Evolutionary conservation across 768 basidiomycete genomes (phyloP).

Genomic region (Rubroboletus satanas): DNA sequence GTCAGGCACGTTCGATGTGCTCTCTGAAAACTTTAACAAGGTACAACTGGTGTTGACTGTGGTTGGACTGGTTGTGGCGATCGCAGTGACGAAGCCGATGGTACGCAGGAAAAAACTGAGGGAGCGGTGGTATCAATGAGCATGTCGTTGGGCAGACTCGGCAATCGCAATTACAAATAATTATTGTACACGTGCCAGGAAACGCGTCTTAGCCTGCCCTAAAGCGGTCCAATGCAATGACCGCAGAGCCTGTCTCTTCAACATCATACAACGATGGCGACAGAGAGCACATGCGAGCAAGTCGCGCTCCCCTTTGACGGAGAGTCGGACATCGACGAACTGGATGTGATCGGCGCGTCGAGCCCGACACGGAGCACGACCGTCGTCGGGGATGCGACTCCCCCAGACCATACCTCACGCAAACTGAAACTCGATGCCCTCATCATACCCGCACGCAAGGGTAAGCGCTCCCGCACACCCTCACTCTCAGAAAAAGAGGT

Average conservation of each 20-base stretch:
- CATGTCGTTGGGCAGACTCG: neutral
- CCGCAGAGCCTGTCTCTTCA: neutral
- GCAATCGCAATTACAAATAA: too few relatives aligned
- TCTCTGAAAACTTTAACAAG: conserved; percentile 93
- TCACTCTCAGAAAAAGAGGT: conserved; percentile 4
- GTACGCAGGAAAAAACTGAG: conserved; percentile 63
- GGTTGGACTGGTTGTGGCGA: conserved; percentile 64
- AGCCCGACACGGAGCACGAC: conserved; percentile 28
- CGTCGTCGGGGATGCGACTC: conserved; percentile 27
- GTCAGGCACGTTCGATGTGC: conserved; percentile 87
- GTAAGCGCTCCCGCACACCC: conserved; percentile 18
- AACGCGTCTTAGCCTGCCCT: conserved; percentile 29
- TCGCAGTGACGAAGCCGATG: conserved; percentile 79
- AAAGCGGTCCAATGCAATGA: neutral
- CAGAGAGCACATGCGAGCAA: neutral
- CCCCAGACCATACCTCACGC: conserved; percentile 7
- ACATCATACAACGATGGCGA: neutral
- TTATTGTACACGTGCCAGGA: neutral
- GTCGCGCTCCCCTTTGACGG: conserved; percentile 10
- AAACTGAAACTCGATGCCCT: conserved; percentile 1
- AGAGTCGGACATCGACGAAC: conserved; percentile 24
- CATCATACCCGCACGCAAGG: conserved; percentile 9
- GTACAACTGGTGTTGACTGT: conserved; percentile 84
- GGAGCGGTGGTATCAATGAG: conserved; percentile 62
- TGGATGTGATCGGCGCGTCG: conserved; percentile 27